Base-by-base conservation (phyloP, 352 stramenopile genomes). In the Thalassiosira oceanica region DNA sequence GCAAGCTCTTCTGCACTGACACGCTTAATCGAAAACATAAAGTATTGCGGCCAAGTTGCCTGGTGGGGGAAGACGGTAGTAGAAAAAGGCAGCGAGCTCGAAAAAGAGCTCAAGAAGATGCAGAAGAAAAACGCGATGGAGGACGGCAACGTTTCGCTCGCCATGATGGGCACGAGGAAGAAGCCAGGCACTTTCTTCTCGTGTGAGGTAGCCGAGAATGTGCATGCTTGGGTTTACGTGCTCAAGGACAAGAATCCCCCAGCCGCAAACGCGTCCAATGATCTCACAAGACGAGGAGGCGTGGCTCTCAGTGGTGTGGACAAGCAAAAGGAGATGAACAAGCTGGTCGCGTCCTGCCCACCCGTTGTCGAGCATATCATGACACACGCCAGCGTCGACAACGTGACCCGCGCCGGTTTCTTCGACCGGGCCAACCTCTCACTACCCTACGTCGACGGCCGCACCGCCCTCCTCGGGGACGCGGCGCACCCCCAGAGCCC, bases 401-500 rank as follows among this genome's bases (percentile, higher is more conserved):
- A 70, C 11, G 63, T 75, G 10, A 75, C 57, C 35, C 44, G 61
- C 7, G 49, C 56, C 3, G 57, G 44, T 36, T 31, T 75, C 18
- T 75, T 65, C 36, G 64, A 75, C 18, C 44, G 64, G 36, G 10
- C 45, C 8, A 58, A 65, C 31, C 37, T 56, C 1, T 18, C 53
- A 33, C 33, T 75, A 2, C 42, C 56, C 16, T 71, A 39, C 39
- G 36, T 66, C 11, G 28, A 46, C 20, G 53, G 61, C 10, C 20
- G 41, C 6, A 49, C 64, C 15, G 64, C 57, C 15, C 39, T 75
- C 15, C 48, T 75, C 3, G 64, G 64, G 18, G 64, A 75, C 39
- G 46, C 56, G 7, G 64, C 64, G 29, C 64, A 75, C 35, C 45
- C 58, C 16, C 49, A 75, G 24, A 39, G 39, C 48, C 64, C 64